Base-by-base conservation (phyloP, 805 yeast species). In the Cyberlindnera mycetangii region DNA sequence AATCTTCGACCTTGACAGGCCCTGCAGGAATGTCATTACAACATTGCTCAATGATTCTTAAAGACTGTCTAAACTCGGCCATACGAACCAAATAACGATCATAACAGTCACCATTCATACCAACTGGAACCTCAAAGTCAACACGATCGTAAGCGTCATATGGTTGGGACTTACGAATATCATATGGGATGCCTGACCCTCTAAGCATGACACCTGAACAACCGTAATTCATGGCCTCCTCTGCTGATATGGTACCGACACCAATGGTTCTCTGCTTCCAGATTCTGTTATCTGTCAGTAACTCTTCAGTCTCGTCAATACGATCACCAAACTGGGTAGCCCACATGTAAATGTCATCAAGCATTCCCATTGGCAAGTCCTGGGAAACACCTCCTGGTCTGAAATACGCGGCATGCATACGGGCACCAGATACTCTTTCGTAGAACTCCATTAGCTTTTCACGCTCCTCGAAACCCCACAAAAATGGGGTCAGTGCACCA, bases 271-370 rank as follows among this genome's bases (percentile, higher is more conserved):
- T 82, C 64, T 83, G 85, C 69, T 83, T 84, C 96, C 96, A 88
- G 67, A 88, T 88, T 70, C 96, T 83, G 70, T 88, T 88, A 62
- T 86, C 95, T 39, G 96, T 86, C 53, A 84, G 75, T 70, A 88
- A 76, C 69, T 88, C 96, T 71, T 88, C 96, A 51, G 85, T 82
- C 68, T 88, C 96, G 66, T 88, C 96, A 54, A 88, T 69, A 71
- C 96, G 80, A 71, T 88, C 96, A 63, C 95, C 96, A 56, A 88
- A 88, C 72, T 88, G 96, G 19, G 96, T 88, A 45, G 95, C 95
- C 96, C 96, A 88, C 92, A 87, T 87, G 68, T 85, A 88, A 53
- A 88, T 88, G 64, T 88, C 96, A 66, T 88, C 96, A 58, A 88
- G 76, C 60, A 88, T 66, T 41, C 96, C 96, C 32, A 79, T 83